Evolutionary conservation across 306 rosid genomes (phyloP).

Genomic region (Quercus glauca): DNA sequence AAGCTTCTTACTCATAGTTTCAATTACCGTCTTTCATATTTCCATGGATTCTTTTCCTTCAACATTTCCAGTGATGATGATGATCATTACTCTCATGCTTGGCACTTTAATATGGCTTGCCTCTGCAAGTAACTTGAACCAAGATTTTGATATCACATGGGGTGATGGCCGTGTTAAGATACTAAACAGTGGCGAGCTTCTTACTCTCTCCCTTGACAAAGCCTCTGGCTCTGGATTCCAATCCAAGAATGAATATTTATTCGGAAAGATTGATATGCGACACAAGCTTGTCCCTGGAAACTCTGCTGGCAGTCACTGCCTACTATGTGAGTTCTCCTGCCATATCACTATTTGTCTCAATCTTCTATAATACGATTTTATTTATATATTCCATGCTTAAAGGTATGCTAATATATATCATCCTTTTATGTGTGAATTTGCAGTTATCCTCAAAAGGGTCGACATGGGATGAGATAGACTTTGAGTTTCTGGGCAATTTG

Average conservation of each 20-base stretch:
- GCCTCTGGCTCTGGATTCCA: constrained; percentile 76
- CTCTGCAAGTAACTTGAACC: no score
- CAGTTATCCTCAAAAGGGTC: constrained; percentile 63
- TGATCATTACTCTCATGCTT: no score
- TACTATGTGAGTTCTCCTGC: constrained; percentile 44
- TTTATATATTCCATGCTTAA: neutral
- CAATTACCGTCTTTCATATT: neutral
- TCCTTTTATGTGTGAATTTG: neutral
- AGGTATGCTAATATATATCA: neutral
- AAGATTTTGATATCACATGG: constrained; percentile 55
- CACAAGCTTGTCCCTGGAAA: constrained; percentile 74
- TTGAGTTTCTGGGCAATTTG: constrained; percentile 64
- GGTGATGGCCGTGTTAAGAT: constrained; percentile 70
- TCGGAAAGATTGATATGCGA: constrained; percentile 68
- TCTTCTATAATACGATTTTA: neutral
- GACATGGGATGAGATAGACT: constrained; percentile 77
- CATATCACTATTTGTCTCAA: neutral
- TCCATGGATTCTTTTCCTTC: constrained; percentile 1
- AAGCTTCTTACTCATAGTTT: neutral
- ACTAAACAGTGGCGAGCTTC: constrained; percentile 51
- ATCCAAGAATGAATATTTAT: constrained; percentile 56
- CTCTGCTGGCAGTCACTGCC: constrained; percentile 82
- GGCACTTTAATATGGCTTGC: no score
- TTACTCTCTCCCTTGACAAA: constrained; percentile 52
- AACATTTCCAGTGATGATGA: no score